These are phyloP conservation scores for Neofusicoccum laricinum DNA, from an alignment of 2,329 filamentous ascomycete genomes.

Conservation along the genomic window DNA sequence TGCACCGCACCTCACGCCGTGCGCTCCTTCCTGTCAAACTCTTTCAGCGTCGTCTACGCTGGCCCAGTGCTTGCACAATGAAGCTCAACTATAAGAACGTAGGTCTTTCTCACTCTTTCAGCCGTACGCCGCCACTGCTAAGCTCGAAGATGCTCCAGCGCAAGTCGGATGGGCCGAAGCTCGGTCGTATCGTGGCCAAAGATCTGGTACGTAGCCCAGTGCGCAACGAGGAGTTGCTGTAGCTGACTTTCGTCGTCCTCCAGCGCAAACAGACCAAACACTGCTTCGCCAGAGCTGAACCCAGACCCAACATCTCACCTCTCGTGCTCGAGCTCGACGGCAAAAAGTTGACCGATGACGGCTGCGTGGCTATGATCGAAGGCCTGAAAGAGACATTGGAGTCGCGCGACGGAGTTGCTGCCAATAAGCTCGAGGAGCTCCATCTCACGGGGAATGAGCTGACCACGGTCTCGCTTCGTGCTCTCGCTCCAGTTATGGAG, in stretches of 20 bases:
- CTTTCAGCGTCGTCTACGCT: neutral
- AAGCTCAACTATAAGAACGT: constrained; percentile 41
- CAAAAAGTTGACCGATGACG: constrained; percentile 47
- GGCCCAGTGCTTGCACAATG: constrained; percentile 11
- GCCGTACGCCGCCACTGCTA: neutral
- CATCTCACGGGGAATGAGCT: constrained; percentile 45
- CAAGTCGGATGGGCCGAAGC: constrained; percentile 44
- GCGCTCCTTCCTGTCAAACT: neutral
- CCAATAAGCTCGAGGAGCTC: constrained; percentile 44
- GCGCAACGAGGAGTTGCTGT: constrained; percentile 23
- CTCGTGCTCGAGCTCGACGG: constrained; percentile 47
- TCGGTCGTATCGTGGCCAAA: constrained; percentile 45
- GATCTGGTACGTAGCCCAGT: constrained; percentile 37
- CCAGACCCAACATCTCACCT: constrained; percentile 25
- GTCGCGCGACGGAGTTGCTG: constrained; percentile 24
- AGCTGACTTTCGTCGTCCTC: constrained; percentile 18
- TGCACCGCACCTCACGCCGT: neutral
- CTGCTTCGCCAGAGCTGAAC: constrained; percentile 23
- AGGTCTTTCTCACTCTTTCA: constrained; percentile 18
- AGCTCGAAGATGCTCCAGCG: constrained; percentile 30
- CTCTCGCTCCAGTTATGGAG: constrained; percentile 41
- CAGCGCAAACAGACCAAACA: constrained; percentile 31
- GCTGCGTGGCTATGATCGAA: constrained; percentile 41
- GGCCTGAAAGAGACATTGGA: constrained; percentile 41
- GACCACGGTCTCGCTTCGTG: constrained; percentile 39